Evolutionary conservation across 495 filamentous ascomycete genomes (phyloP).

Genomic region (Staphylotrichum longicolle): DNA sequence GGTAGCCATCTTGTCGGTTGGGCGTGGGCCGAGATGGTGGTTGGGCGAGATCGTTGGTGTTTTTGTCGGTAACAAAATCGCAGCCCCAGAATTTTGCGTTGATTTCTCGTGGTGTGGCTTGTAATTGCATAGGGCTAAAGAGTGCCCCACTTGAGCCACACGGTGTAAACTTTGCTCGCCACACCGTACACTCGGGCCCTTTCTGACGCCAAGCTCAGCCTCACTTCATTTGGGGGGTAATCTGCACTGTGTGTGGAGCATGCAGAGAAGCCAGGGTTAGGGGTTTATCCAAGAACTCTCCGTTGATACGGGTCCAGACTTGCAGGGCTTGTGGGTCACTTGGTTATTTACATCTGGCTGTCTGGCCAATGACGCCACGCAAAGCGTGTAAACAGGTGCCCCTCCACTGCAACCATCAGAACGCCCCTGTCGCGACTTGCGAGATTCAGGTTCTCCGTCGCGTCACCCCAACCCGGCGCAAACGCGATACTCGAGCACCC

Average conservation of each 20-base stretch:
- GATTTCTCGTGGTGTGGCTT: no score
- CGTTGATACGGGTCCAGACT: no score
- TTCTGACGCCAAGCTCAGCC: no score
- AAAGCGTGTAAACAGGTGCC: neutral
- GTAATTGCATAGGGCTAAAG: no score
- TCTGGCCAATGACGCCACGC: neutral
- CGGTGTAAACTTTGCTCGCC: neutral
- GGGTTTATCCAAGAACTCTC: no score
- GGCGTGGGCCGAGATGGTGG: constrained; percentile 33
- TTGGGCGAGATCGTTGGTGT: neutral
- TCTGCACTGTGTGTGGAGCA: no score
- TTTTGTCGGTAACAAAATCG: neutral
- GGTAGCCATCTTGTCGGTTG: constrained; percentile 87
- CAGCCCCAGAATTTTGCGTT: constrained; percentile 28
- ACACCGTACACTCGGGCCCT: no score
- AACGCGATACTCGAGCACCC: neutral
- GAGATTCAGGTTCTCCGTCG: constrained; percentile 4
- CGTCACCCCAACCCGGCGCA: constrained; percentile 4
- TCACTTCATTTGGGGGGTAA: no score
- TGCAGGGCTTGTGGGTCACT: neutral
- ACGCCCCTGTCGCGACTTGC: neutral
- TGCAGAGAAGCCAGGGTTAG: no score
- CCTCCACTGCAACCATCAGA: neutral
- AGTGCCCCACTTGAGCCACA: constrained; percentile 34
- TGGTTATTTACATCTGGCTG: neutral